Percentiles rank a stretch among this genome's conserved stretches.
phyloP scores from a whole-genome alignment of 208 protist genomes.

The Leishmania mexicana region DNA sequence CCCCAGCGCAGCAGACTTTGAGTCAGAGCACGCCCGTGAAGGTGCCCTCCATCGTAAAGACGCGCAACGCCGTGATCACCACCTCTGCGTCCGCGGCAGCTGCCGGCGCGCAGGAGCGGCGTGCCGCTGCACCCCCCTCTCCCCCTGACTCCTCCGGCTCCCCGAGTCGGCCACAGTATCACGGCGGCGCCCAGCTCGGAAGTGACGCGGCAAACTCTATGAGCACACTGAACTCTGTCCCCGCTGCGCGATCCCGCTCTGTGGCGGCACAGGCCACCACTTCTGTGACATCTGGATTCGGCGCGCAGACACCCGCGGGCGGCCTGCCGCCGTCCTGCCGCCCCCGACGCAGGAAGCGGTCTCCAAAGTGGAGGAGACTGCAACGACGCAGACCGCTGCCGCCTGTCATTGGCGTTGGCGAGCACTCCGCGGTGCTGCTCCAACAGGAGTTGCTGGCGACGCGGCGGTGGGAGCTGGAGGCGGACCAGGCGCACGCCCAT shows the following conservation, averaged over 20 bases:
- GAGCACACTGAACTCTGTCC: background rate
- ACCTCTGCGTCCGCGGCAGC: background rate
- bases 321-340: background rate
- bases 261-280: background rate
- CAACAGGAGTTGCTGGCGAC: slow-evolving; percentile 37
- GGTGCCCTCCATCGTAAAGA: background rate
- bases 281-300: background rate
- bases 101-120: background rate
- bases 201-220: background rate
- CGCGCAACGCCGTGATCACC: background rate
- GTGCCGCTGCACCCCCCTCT: background rate
- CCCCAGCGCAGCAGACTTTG: background rate
- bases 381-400: slow-evolving; percentile 35
- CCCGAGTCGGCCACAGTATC: background rate
- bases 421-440: slow-evolving; percentile 37
- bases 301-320: background rate
- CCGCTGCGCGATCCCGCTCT: background rate
- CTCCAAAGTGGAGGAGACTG: background rate
- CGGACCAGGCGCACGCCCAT: slow-evolving; percentile 35
- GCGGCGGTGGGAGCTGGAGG: slow-evolving; percentile 40
- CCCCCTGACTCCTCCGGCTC: background rate
- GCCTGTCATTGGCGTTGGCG: slow-evolving; percentile 52
- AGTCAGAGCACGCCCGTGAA: background rate
- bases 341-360: background rate
- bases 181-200: background rate